A percentile compares a stretch with the other conserved stretches of the same genome.
Conservation (phyloP, 345 rosid genomes). For the Eutrema yunnanense region DNA sequence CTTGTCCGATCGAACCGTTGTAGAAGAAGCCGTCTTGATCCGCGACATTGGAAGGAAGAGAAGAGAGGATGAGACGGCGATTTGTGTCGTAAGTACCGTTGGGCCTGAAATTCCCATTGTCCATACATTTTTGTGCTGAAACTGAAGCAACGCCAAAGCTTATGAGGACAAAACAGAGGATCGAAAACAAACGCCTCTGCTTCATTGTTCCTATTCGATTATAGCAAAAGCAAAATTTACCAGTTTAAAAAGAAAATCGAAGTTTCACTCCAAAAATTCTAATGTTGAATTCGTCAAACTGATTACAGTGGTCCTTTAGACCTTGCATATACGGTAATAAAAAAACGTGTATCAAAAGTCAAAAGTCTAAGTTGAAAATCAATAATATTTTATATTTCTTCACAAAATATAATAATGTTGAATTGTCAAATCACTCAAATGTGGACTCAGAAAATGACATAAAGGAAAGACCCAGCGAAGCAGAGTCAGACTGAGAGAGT, state of each 20-base stretch:
- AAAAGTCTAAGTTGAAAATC: not conserved
- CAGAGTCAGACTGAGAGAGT: not conserved
- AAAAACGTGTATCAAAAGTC: not conserved
- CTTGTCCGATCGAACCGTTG: slow-evolving; percentile 20
- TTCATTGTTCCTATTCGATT: not conserved
- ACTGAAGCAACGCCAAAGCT: not conserved
- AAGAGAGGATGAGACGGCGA: slow-evolving; percentile 16
- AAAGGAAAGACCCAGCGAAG: not conserved
- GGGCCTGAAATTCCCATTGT: slow-evolving; percentile 14
- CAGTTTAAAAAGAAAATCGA: not conserved
- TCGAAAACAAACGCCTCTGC: not conserved
- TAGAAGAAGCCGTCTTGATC: slow-evolving; percentile 14
- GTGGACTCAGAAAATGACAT: not conserved
- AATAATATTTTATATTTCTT: not conserved
- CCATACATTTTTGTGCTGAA: slow-evolving; percentile 1
- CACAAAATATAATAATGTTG: not conserved
- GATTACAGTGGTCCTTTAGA: not conserved
- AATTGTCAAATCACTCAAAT: not conserved
- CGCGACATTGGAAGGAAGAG: slow-evolving; percentile 14
- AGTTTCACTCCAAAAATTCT: not conserved
- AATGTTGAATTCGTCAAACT: not conserved
- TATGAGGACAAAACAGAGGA: slow-evolving; percentile 9
- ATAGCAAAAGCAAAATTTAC: not conserved
- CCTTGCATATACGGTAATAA: not conserved
- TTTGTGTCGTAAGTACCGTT: slow-evolving; percentile 18